Evolutionary conservation across 2,329 filamentous ascomycete species (phyloP), one percentile per base, ranked within the genome.

Genomic region (Alternaria burnsii): DNA sequence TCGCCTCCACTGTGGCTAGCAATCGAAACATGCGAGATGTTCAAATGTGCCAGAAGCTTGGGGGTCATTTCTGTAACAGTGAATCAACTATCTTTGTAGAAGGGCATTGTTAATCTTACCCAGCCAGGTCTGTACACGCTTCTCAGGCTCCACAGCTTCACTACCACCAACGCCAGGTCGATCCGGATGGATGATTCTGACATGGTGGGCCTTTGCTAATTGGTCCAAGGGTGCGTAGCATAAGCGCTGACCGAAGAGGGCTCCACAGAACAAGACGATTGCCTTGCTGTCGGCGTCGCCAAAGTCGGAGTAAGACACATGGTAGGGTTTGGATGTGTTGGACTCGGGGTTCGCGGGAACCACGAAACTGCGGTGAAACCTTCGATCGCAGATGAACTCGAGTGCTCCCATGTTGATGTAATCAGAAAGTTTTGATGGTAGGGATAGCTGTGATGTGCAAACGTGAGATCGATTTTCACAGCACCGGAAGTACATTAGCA

Each of bases 1-100:
- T 62, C 61, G 36, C 74, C 75, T 40, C 71, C 73, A 46, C 73
- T 76, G 59, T 76, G 72, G 48, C 72, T 72, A 36, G 73, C 72
- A 22, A 76, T 54, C n/a, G 73, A 72, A 20, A 76, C 63, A 53
- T 75, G 62, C n/a, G 61, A 28, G 44, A 77, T 70, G 14, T 63
- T 47, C n/a, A 77, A 68, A 47, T 76, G 70, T 22, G 61, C 47
- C 32, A 76, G 63, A 36, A 76, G 69, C 11, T 60, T 59, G 40
- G 72, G 74, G 10, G 75, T 60, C 61, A 77, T 68, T 59, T 76
- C 73, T 77, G 52, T 28, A 22, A 22, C 12, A 20, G 22, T 66
- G 18, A 66, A 59, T 42, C 38, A 28, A 10, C 24, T 8, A 12
- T 11, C 10, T 32, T 22, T 4, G 14, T 46, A 3, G 0, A 20